Evolutionary conservation across 805 yeast genomes (phyloP).

Genomic region (Candida krabiensis): DNA sequence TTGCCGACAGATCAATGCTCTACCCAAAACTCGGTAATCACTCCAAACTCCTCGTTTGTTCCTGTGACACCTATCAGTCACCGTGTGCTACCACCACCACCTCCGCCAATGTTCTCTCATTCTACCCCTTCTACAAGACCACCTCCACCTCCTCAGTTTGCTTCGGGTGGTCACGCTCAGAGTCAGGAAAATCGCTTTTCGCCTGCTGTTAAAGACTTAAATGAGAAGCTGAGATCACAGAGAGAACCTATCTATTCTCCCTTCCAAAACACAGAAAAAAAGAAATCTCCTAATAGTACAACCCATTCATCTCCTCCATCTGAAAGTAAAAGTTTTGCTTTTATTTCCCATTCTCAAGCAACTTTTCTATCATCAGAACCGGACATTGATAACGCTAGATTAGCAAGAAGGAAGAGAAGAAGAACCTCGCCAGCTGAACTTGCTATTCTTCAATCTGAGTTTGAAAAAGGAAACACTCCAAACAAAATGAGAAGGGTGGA

Average conservation of each 20-base stretch:
- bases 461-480: conserved; percentile 76
- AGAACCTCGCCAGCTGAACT: conserved; percentile 91
- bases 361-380: conserved; percentile 86
- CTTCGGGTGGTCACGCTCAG: background rate
- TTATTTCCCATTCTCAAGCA: conserved; percentile 89
- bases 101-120: conserved; percentile 21
- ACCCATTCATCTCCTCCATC: conserved; percentile 19
- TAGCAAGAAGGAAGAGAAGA: conserved; percentile 92
- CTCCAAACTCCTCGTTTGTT: conserved; percentile 11
- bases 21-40: conserved; percentile 4
- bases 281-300: conserved; percentile 3
- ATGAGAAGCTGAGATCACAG: conserved; percentile 3
- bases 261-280: conserved; percentile 6
- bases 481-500: conserved; percentile 71
- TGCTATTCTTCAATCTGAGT: conserved; percentile 77
- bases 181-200: background rate
- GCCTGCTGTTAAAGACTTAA: background rate
- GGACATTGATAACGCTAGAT: conserved; percentile 81
- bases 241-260: conserved; percentile 4
- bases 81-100: conserved; percentile 22
- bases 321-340: conserved; percentile 60
- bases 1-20: background rate
- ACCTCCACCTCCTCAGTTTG: conserved; percentile 14
- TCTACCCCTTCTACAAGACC: conserved; percentile 18
- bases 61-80: conserved; percentile 23